These are phyloP conservation scores for Fusarium musae DNA, from an alignment of 2,329 filamentous ascomycete genomes.

Conservation along the genomic window DNA sequence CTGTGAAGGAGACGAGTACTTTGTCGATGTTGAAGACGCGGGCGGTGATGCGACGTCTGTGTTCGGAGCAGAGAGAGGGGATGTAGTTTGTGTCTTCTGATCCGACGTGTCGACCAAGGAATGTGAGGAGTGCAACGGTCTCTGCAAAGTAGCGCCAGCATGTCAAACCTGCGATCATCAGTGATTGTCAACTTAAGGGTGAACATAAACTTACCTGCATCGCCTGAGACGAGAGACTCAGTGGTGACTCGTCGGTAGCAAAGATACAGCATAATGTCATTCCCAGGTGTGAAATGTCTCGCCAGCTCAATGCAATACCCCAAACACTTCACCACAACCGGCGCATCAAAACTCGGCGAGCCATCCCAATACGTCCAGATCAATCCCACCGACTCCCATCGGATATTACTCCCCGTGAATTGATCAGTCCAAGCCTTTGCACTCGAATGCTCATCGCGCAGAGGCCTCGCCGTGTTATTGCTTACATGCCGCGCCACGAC, in stretches of 20 bases:
- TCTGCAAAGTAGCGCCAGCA: constrained; percentile 54
- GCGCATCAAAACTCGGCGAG: background rate
- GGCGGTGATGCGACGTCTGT: constrained; percentile 47
- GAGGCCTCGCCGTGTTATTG: constrained; percentile 51
- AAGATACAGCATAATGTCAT: constrained; percentile 54
- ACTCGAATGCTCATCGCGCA: constrained; percentile 50
- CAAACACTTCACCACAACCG: constrained; percentile 24
- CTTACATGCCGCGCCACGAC: constrained; percentile 51
- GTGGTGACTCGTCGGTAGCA: constrained; percentile 49
- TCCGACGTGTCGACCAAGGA: constrained; percentile 50
- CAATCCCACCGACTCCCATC: constrained; percentile 58
- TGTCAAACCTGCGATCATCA: constrained; percentile 46
- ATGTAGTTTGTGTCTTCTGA: constrained; percentile 41
- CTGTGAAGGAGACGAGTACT: constrained; percentile 61
- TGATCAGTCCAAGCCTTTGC: constrained; percentile 53
- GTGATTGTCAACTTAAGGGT: accelerated
- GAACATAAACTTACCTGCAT: constrained; percentile 49
- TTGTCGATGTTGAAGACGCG: constrained; percentile 60
- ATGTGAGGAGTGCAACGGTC: constrained; percentile 50
- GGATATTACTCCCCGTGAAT: constrained; percentile 51
- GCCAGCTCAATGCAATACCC: constrained; percentile 50
- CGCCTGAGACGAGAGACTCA: constrained; percentile 53
- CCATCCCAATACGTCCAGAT: constrained; percentile 47
- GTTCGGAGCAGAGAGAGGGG: constrained; percentile 51
- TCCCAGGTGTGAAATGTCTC: constrained; percentile 44